Evolutionary conservation across 805 yeast genomes (phyloP).

Genomic region (Myxozyma kluyveri): DNA sequence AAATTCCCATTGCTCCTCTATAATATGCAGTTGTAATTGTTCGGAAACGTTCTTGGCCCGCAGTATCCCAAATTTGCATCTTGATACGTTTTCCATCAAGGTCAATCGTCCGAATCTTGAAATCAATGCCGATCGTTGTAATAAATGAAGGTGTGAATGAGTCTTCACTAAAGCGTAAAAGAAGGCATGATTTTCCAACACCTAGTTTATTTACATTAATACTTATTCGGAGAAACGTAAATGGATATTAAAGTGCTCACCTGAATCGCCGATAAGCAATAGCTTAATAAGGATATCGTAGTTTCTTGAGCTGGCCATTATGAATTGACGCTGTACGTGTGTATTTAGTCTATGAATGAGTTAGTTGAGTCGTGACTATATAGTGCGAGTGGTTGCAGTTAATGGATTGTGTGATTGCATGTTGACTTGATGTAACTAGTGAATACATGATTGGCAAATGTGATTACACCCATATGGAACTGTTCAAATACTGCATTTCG

Average conservation of each 20-base stretch:
- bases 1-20: conserved; percentile 98
- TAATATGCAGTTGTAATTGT: conserved; percentile 97
- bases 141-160: conserved; percentile 95
- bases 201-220: conserved; percentile 37
- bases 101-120: conserved; percentile 94
- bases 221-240: not conserved
- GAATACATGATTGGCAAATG: no score
- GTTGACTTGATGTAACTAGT: no score
- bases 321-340: no score
- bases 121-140: conserved; percentile 97
- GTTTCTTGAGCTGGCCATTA: conserved; percentile 34
- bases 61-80: conserved; percentile 98
- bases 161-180: conserved; percentile 91
- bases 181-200: conserved; percentile 91
- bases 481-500: no score
- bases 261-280: conserved; percentile 89
- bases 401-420: no score
- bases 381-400: no score
- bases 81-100: conserved; percentile 89
- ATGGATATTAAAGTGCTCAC: conserved; percentile 7
- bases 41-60: conserved; percentile 97
- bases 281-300: conserved; percentile 32
- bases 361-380: no score
- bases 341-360: no score
- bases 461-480: no score